phyloP scores from a whole-genome alignment of 2,329 filamentous ascomycete genomes.

The Amauroascus niger region DNA sequence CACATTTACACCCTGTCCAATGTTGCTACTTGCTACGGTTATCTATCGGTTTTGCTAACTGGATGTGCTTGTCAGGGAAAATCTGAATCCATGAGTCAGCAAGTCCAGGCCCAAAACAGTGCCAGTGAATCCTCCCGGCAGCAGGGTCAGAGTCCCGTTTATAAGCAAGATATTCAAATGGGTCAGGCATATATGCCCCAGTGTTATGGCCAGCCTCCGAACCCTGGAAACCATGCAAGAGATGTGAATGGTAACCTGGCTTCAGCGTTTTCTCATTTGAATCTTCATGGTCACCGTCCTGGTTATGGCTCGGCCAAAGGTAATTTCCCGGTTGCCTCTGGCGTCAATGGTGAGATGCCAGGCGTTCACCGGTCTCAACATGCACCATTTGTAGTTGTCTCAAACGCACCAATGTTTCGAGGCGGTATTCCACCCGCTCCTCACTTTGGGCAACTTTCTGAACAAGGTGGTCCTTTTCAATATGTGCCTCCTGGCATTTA shows the following conservation, averaged over 20 bases:
- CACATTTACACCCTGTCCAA: too few species aligned
- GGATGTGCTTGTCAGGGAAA: neutral
- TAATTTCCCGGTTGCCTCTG: conserved; percentile 21
- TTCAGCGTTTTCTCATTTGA: conserved; percentile 23
- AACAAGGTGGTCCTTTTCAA: conserved; percentile 27
- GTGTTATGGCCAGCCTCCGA: conserved; percentile 18
- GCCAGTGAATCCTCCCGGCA: conserved; percentile 13
- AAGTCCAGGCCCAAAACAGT: conserved; percentile 21
- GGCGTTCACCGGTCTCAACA: conserved; percentile 23
- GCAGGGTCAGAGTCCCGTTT: conserved; percentile 18
- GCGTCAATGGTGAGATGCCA: conserved; percentile 24
- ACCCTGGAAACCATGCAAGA: conserved; percentile 10
- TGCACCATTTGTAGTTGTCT: conserved; percentile 24
- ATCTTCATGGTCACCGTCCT: conserved; percentile 25
- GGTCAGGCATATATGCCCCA: conserved; percentile 21
- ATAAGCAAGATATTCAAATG: conserved; percentile 22
- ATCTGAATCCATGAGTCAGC: conserved; percentile 21
- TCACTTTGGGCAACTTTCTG: conserved; percentile 25
- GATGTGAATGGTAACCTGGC: conserved; percentile 20
- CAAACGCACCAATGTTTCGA: conserved; percentile 27
- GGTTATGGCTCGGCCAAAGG: conserved; percentile 25
- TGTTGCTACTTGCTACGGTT: too few species aligned
- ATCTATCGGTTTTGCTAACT: neutral
- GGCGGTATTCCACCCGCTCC: conserved; percentile 24
- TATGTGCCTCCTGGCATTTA: conserved; percentile 33